Percentiles rank a stretch among this genome's conserved stretches.
phyloP scores from a whole-genome alignment of 352 stramenopile species.

The Phytophthora idaei region DNA sequence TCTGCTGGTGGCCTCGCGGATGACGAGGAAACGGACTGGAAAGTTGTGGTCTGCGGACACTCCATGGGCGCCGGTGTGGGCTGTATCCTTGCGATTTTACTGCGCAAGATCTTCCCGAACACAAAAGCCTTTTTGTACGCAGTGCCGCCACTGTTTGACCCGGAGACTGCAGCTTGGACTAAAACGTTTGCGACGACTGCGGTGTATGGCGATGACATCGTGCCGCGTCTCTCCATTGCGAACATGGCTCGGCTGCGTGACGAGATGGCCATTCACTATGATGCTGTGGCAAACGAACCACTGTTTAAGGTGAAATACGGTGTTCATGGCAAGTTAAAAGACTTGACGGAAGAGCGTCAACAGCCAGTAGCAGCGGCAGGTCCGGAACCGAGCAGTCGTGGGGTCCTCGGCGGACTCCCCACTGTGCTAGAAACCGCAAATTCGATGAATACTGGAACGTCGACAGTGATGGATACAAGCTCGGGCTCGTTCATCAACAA shows the following conservation, averaged over 20 bases:
- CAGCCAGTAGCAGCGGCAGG: constrained; percentile 23
- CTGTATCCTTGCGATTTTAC: constrained; percentile 68
- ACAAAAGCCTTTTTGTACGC: constrained; percentile 73
- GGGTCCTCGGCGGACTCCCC: constrained; percentile 13
- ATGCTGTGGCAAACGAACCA: constrained; percentile 64
- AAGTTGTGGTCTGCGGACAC: constrained; percentile 80
- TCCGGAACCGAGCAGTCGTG: constrained; percentile 17
- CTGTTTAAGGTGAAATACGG: constrained; percentile 68
- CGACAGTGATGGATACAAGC: constrained; percentile 26
- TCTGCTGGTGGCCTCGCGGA: constrained; percentile 12
- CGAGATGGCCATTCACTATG: constrained; percentile 72
- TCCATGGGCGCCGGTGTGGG: constrained; percentile 84
- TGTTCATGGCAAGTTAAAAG: constrained; percentile 44
- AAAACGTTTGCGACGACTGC: constrained; percentile 71
- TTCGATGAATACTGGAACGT: constrained; percentile 19
- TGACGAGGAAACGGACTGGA: constrained; percentile 45
- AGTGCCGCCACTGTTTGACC: constrained; percentile 68
- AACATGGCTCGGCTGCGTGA: constrained; percentile 72
- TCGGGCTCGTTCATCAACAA: constrained; percentile 29
- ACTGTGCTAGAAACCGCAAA: constrained; percentile 26
- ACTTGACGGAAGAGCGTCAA: constrained; percentile 37
- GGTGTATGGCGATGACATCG: constrained; percentile 77
- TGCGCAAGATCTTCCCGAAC: constrained; percentile 57
- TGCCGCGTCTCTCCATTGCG: constrained; percentile 67
- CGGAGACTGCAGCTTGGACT: constrained; percentile 57